Conservation (phyloP, 139 green algal species). For the Pedinophyceae sp. region DNA sequence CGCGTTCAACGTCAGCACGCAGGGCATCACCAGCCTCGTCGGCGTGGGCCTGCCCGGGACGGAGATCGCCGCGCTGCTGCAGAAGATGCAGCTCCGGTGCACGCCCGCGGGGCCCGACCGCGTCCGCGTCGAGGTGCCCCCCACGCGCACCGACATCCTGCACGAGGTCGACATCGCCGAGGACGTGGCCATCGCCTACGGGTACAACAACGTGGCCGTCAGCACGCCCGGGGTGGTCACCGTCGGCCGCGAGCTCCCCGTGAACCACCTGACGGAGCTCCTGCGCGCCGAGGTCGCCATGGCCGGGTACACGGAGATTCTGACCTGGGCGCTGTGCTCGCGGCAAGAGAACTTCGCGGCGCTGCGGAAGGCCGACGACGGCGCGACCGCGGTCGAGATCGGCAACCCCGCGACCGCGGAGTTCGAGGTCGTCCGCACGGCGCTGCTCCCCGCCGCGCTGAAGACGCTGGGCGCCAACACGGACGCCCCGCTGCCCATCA, state of each 20-base stretch:
- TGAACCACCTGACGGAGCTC: constrained; percentile 81
- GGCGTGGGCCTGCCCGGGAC: constrained; percentile 40
- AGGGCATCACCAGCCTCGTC: constrained; percentile 70
- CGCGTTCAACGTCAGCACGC: constrained; percentile 37
- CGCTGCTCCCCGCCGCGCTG: constrained; percentile 45
- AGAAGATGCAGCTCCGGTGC: constrained; percentile 66
- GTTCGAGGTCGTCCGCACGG: constrained; percentile 68
- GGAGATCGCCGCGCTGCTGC: constrained; percentile 50
- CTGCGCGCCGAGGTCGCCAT: constrained; percentile 69
- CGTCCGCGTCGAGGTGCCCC: constrained; percentile 43
- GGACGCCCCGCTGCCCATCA: constrained; percentile 70
- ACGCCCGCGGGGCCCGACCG: neutral
- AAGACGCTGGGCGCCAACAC: constrained; percentile 93
- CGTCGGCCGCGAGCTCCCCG: constrained; percentile 63
- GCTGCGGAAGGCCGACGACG: constrained; percentile 49
- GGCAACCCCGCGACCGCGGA: constrained; percentile 87
- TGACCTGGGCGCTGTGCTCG: constrained; percentile 77
- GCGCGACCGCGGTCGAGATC: constrained; percentile 56
- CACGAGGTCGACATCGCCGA: constrained; percentile 93
- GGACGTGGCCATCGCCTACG: constrained; percentile 94
- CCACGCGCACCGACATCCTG: constrained; percentile 81
- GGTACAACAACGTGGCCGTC: constrained; percentile 89
- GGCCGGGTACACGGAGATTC: constrained; percentile 65
- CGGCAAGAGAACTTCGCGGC: constrained; percentile 73
- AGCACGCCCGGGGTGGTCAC: constrained; percentile 38